Conservation (phyloP, 129 eudicot species). For the Helichrysum umbraculigerum region DNA sequence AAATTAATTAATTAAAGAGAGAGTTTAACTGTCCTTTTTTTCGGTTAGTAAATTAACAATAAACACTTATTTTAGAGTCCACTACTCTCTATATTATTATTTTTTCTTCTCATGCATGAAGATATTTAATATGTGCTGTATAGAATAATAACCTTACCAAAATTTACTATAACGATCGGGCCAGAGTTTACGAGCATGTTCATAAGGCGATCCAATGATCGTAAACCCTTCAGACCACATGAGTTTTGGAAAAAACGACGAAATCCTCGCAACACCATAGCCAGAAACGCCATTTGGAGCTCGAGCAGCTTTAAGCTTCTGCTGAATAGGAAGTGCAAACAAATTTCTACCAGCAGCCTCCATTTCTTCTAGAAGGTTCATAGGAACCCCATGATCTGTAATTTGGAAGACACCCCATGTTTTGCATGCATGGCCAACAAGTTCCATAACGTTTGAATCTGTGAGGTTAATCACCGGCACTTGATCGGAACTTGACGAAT, state of each 20-base stretch:
- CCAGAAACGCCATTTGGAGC: constrained; percentile 63
- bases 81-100: too few species aligned
- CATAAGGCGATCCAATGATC: constrained; percentile 62
- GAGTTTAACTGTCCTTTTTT: too few species aligned
- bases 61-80: too few species aligned
- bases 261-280: constrained; percentile 79
- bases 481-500: constrained; percentile 12
- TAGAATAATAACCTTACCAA: constrained; percentile 49
- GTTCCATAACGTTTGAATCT: constrained; percentile 47
- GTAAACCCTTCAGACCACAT: constrained; percentile 99
- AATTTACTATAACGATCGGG: constrained; percentile 53
- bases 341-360: constrained; percentile 48
- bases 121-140: not conserved
- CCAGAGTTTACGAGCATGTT: constrained; percentile 86
- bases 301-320: constrained; percentile 72
- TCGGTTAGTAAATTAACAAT: too few species aligned
- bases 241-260: constrained; percentile 69
- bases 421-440: constrained; percentile 78
- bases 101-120: not conserved
- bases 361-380: constrained; percentile 39
- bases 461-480: constrained; percentile 57
- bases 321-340: constrained; percentile 69
- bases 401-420: constrained; percentile 87
- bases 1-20: not conserved
- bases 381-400: constrained; percentile 55